Conservation (phyloP, 2,329 filamentous ascomycete species). For the Colletotrichum spinosum region DNA sequence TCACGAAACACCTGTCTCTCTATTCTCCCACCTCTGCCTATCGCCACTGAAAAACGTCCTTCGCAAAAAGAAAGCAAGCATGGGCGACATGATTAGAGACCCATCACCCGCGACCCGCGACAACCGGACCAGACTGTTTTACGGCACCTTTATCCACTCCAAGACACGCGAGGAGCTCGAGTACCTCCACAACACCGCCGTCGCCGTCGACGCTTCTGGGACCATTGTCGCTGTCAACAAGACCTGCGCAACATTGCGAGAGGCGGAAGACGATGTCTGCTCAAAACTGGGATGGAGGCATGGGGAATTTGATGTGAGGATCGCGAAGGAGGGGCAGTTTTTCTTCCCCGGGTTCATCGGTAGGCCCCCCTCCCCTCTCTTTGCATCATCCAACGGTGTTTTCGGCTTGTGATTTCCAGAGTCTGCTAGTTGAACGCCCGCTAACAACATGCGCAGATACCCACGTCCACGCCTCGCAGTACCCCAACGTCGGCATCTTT, state of each 20-base stretch:
- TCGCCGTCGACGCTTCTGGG: constrained; percentile 63
- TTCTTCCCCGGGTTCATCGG: constrained; percentile 89
- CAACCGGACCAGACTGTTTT: constrained; percentile 58
- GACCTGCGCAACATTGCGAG: constrained; percentile 45
- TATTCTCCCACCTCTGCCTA: neutral
- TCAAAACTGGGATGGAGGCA: constrained; percentile 58
- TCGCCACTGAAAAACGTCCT: too few relatives aligned
- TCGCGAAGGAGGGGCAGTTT: constrained; percentile 67
- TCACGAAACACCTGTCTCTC: neutral
- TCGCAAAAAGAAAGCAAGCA: neutral
- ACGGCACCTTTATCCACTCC: constrained; percentile 68
- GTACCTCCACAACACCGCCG: constrained; percentile 61
- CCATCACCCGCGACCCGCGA: constrained; percentile 7
- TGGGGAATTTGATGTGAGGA: constrained; percentile 51
- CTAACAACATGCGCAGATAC: constrained; percentile 72
- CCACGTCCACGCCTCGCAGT: constrained; percentile 94
- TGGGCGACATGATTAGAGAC: constrained; percentile 36
- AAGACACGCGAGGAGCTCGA: constrained; percentile 60
- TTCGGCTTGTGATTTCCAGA: constrained; percentile 3
- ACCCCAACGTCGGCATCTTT: constrained; percentile 93
- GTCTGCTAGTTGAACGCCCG: neutral
- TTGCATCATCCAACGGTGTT: neutral
- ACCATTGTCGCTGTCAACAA: constrained; percentile 62
- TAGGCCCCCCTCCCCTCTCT: constrained; percentile 48
- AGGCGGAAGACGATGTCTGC: constrained; percentile 50